These are phyloP conservation scores for Gossypium gossypioides DNA, from an alignment of 441 rosid species.

Conservation along the genomic window DNA sequence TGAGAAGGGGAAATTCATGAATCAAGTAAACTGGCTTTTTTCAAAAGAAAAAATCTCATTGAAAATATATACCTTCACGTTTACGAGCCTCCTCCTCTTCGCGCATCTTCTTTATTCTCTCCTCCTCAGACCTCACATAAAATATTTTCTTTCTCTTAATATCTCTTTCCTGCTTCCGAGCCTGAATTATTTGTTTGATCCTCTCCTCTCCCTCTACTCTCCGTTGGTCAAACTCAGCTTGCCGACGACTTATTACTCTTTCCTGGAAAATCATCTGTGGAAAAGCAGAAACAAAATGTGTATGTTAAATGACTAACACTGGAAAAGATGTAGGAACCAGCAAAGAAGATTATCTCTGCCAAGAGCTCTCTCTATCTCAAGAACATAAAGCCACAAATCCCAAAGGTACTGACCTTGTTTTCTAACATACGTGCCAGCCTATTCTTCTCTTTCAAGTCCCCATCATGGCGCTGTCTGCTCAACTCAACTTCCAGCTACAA, in stretches of 20 bases:
- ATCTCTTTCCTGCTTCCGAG: slow-evolving; percentile 69
- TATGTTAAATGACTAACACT: neutral
- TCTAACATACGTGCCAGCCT: slow-evolving; percentile 69
- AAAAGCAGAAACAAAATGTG: neutral
- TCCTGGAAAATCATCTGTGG: slow-evolving; percentile 58
- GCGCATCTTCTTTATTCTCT: slow-evolving; percentile 44
- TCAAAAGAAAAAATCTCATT: neutral
- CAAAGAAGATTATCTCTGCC: neutral
- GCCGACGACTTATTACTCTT: slow-evolving; percentile 54
- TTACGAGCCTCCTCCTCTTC: slow-evolving; percentile 91
- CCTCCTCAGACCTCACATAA: slow-evolving; percentile 64
- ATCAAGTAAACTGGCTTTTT: neutral
- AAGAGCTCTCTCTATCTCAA: neutral
- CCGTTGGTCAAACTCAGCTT: slow-evolving; percentile 57
- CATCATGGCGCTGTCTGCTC: slow-evolving; percentile 89
- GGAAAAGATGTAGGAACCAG: neutral
- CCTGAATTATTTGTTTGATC: slow-evolving; percentile 49
- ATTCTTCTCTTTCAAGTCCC: slow-evolving; percentile 84
- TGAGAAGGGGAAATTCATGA: neutral
- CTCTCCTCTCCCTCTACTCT: slow-evolving; percentile 69
- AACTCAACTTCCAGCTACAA: slow-evolving; percentile 75
- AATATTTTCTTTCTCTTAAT: slow-evolving; percentile 59
- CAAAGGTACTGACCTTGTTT: slow-evolving; percentile 47
- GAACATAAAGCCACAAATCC: neutral
- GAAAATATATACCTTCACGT: slow-evolving; percentile 50